Conservation (phyloP, 768 basidiomycete species). For the Imleria badia region DNA sequence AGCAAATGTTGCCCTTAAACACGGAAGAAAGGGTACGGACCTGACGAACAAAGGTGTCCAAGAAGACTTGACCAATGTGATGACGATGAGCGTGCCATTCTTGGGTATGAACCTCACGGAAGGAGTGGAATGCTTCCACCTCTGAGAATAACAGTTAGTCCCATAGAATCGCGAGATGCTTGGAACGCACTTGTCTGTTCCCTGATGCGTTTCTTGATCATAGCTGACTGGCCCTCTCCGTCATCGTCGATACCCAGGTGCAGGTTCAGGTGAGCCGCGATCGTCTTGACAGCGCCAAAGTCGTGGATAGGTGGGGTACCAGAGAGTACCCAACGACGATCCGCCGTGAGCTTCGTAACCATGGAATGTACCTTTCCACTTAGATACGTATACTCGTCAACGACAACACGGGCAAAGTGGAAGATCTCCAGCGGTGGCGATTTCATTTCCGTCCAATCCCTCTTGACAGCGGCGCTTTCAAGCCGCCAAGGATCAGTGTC, state of each 20-base stretch:
- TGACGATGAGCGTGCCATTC: constrained; percentile 94
- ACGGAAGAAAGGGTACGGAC: constrained; percentile 38
- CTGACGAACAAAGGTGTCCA: constrained; percentile 83
- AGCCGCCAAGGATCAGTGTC: constrained; percentile 79
- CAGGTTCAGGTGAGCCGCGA: constrained; percentile 83
- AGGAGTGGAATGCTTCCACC: constrained; percentile 93
- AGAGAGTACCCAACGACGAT: constrained; percentile 92
- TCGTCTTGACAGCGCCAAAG: constrained; percentile 88
- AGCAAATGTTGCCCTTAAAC: constrained; percentile 7
- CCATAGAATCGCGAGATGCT: neutral
- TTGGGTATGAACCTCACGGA: constrained; percentile 88
- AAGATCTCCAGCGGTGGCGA: constrained; percentile 90
- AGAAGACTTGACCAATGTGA: constrained; percentile 75
- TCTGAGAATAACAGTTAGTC: constrained; percentile 43
- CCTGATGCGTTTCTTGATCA: constrained; percentile 75
- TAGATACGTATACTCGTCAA: constrained; percentile 95
- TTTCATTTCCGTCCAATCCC: constrained; percentile 77
- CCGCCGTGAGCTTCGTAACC: constrained; percentile 72
- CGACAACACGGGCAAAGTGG: constrained; percentile 83
- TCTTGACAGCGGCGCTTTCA: constrained; percentile 53
- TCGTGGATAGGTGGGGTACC: constrained; percentile 93
- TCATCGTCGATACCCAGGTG: constrained; percentile 93
- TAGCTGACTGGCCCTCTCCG: constrained; percentile 70
- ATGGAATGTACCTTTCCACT: constrained; percentile 77
- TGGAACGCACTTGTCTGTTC: constrained; percentile 73